Conservation (phyloP, 805 yeast species). For the Huiozyma sinensis region DNA sequence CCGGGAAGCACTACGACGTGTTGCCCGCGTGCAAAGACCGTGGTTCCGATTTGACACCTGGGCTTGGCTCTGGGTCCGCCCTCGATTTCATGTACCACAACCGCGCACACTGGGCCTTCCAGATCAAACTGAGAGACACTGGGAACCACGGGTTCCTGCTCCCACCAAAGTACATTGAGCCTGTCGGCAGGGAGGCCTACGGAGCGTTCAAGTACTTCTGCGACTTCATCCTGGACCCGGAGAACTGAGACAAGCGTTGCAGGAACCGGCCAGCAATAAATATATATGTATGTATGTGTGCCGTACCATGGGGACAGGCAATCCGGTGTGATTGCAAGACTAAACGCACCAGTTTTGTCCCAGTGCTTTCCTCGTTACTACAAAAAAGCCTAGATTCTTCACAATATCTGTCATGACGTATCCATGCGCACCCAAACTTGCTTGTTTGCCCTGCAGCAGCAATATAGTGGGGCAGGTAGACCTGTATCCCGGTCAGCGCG, state of each 20-base stretch:
- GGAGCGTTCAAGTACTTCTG: constrained; percentile 60
- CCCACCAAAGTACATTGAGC: constrained; percentile 57
- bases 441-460: too few species aligned
- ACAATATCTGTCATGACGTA: too few species aligned
- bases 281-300: too few species aligned
- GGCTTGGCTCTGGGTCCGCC: constrained; percentile 69
- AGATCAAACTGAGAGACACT: constrained; percentile 67
- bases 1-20: constrained; percentile 60
- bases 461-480: too few species aligned
- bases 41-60: constrained; percentile 63
- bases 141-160: constrained; percentile 76
- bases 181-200: constrained; percentile 69
- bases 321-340: too few species aligned
- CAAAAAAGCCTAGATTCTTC: too few species aligned
- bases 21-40: constrained; percentile 71
- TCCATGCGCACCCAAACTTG: too few species aligned
- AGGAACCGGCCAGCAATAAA: too few species aligned
- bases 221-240: constrained; percentile 37
- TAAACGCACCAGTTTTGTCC: too few species aligned
- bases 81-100: constrained; percentile 78
- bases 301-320: too few species aligned
- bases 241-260: constrained; percentile 12
- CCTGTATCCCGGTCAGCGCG: too few species aligned
- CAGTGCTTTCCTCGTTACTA: too few species aligned
- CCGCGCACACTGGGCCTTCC: constrained; percentile 76